phyloP scores from a whole-genome alignment of 306 rosid species.

The Quercus robur region DNA sequence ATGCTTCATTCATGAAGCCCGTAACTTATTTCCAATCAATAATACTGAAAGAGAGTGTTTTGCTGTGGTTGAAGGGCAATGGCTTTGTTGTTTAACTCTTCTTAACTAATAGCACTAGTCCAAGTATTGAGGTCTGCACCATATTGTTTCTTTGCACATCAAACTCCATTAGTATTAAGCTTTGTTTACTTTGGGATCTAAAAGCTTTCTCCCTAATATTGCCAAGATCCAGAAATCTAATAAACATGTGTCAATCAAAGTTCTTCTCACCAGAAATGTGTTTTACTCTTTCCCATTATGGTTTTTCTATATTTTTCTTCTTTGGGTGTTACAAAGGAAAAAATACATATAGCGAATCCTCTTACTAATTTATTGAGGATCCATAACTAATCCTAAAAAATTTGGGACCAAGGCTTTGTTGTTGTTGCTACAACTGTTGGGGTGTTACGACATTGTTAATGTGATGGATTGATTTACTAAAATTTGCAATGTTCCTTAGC shows the following conservation, averaged over 20 bases:
- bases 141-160: background rate
- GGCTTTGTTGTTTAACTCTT: background rate
- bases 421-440: too few species aligned
- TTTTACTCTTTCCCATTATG: background rate
- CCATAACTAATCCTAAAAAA: too few species aligned
- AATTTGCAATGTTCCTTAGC: conserved; percentile 51
- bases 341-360: too few species aligned
- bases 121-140: background rate
- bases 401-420: too few species aligned
- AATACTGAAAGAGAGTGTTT: background rate
- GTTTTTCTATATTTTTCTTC: background rate
- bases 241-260: background rate
- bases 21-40: background rate
- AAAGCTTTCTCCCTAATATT: background rate
- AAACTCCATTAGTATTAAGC: background rate
- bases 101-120: background rate
- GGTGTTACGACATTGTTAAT: background rate
- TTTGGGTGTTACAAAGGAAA: background rate
- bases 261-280: background rate
- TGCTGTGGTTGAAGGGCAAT: background rate
- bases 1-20: background rate
- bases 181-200: background rate
- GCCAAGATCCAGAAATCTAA: background rate
- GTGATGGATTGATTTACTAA: background rate
- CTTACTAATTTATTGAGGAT: too few species aligned